Evolutionary conservation across 2,329 filamentous ascomycete species (phyloP), one percentile per base, ranked within the genome.

Genomic region (Aspergillus tanneri): DNA sequence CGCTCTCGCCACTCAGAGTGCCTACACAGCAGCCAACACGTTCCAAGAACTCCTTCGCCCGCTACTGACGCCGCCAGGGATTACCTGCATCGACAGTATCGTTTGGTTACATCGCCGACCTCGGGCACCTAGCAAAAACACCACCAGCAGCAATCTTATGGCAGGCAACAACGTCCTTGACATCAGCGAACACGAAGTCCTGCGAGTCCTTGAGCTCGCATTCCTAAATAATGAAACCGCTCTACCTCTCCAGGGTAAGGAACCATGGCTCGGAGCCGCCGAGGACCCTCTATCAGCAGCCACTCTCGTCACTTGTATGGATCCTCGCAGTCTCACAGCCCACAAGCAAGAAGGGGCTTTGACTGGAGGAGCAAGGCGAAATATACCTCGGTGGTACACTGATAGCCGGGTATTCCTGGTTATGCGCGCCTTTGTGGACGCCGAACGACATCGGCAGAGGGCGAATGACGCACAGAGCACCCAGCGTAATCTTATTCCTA

Each of bases 11-110:
- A 43, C 38, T 2, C 38, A 47, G 16, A 14, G 21, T 11, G 16
- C 14, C 6, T 47, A 47, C 27, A 27, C 12, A 5, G 45, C 45
- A 5, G 38, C 38, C 23, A 47, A 38, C 21, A 43, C 19, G 11
- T 43, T 43, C 11, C 38, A 28, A 7, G 38, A 47, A 5, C 2
- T 8, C n/a, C 16, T 37, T 47, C 2, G 38, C 30, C 8, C 28
- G 45, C 9, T 38, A 47, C 5, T 38, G 45, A 14, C 28, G 21
- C 12, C 14, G 12, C 3, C 23, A 24, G 1, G 45, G 45, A 3
- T 9, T 47, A 9, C 30, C 30, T 5, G 42, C 42, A 2, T n/a
- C 30, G 8, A 19, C 42, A 4, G 21, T 25, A 3, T 7, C 19
- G 8, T 27, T 36, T 4, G 28, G 42, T 4, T 21, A 16, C 7